Conservation (phyloP, 345 rosid species). For the Laguncularia racemosa region DNA sequence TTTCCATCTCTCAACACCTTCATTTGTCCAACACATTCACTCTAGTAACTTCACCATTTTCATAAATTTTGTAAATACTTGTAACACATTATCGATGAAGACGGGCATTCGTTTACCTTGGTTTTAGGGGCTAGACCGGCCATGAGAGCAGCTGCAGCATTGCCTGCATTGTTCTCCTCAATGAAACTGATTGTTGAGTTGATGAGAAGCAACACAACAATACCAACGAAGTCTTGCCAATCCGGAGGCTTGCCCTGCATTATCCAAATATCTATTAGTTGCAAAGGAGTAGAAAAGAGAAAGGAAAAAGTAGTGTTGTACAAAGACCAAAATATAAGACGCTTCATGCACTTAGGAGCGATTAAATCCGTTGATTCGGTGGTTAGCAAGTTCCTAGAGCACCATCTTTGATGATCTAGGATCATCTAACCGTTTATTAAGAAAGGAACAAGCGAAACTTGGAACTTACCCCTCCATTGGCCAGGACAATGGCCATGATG, state of each 20-base stretch:
- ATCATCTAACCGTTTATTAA: too few relatives aligned
- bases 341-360: too few relatives aligned
- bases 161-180: conserved; percentile 93
- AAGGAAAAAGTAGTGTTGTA: too few relatives aligned
- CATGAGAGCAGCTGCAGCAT: conserved; percentile 96
- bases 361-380: neutral
- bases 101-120: conserved; percentile 29
- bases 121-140: conserved; percentile 91
- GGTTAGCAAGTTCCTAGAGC: too few relatives aligned
- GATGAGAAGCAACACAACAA: conserved; percentile 55
- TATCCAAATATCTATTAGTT: neutral
- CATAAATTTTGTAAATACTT: too few relatives aligned
- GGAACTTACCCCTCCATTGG: conserved; percentile 54
- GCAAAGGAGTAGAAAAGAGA: too few relatives aligned
- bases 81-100: neutral
- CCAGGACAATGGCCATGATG: conserved; percentile 85
- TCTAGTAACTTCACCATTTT: too few relatives aligned
- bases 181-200: conserved; percentile 93
- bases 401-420: too few relatives aligned
- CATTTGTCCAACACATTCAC: neutral
- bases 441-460: too few relatives aligned
- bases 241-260: conserved; percentile 71
- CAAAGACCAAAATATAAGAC: too few relatives aligned
- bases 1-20: conserved; percentile 79
- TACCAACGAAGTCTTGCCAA: conserved; percentile 93